Percentiles rank a stretch among this genome's conserved stretches.
Conservation (phyloP, 345 rosid genomes). For the Populus deltoides region DNA sequence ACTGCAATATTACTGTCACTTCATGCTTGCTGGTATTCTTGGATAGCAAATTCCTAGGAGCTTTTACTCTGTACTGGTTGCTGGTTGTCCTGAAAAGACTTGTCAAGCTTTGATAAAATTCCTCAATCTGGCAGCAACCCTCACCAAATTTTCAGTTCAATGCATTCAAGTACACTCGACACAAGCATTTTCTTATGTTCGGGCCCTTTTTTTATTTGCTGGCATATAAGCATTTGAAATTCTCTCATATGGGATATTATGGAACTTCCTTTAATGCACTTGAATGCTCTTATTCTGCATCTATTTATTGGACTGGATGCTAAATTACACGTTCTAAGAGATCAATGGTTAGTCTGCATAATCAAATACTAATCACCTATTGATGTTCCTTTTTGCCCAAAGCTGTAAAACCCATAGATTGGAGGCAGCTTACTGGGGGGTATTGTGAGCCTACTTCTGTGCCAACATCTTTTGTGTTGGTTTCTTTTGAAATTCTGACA, state of each 20-base stretch:
- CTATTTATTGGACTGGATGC: neutral
- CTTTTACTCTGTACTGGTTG: neutral
- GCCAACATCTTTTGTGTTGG: neutral
- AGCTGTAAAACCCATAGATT: neutral
- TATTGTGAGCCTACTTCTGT: neutral
- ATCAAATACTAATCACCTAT: too few species aligned
- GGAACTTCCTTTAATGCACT: neutral
- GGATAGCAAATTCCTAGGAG: neutral
- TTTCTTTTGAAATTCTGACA: neutral
- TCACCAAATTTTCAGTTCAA: neutral
- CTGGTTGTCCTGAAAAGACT: neutral
- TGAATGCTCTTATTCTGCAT: neutral
- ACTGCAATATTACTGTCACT: neutral
- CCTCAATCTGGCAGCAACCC: neutral
- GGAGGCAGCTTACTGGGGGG: neutral
- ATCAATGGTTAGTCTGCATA: neutral
- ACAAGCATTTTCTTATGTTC: neutral
- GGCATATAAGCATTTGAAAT: neutral
- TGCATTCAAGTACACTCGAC: neutral
- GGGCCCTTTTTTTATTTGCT: neutral
- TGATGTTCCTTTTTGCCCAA: neutral
- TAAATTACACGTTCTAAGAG: neutral
- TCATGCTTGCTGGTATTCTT: neutral
- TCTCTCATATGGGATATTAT: neutral
- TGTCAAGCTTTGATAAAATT: neutral